Evolutionary conservation across 768 basidiomycete genomes (phyloP).

Genomic region (Trametopsis cervina): DNA sequence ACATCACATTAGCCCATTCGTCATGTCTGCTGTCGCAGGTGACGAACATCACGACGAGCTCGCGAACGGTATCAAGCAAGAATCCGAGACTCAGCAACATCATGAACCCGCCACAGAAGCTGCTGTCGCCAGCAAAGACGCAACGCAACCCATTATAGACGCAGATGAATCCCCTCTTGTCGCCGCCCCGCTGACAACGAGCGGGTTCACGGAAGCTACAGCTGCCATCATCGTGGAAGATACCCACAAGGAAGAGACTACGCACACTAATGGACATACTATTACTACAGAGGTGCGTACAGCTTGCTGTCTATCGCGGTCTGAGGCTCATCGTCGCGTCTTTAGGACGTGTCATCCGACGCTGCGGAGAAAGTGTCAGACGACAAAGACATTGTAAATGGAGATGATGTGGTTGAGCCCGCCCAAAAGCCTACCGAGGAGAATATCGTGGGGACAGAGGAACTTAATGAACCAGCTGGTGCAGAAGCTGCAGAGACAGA

Average conservation of each 20-base stretch:
- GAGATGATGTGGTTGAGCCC: too few species aligned
- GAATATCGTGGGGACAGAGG: too few species aligned
- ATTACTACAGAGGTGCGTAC: too few species aligned
- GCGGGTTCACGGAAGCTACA: background rate
- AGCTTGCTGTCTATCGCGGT: too few species aligned
- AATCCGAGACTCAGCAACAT: background rate
- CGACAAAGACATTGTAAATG: background rate
- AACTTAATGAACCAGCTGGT: too few species aligned
- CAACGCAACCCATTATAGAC: background rate
- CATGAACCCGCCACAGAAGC: background rate
- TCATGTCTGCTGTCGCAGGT: conserved; percentile 4
- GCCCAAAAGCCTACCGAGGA: too few species aligned
- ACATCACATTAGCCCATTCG: background rate
- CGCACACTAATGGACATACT: too few species aligned
- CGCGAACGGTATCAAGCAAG: background rate
- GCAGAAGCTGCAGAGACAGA: too few species aligned
- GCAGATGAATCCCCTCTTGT: background rate
- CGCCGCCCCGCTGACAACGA: background rate
- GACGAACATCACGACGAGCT: background rate
- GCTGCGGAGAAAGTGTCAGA: background rate
- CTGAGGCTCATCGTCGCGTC: background rate
- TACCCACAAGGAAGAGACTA: background rate
- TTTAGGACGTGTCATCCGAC: background rate
- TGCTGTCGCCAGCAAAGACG: background rate
- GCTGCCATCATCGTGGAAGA: background rate